Evolutionary conservation across 257 asterid species (phyloP), one percentile per base, ranked within the genome.

Genomic region (Striga asiatica): DNA sequence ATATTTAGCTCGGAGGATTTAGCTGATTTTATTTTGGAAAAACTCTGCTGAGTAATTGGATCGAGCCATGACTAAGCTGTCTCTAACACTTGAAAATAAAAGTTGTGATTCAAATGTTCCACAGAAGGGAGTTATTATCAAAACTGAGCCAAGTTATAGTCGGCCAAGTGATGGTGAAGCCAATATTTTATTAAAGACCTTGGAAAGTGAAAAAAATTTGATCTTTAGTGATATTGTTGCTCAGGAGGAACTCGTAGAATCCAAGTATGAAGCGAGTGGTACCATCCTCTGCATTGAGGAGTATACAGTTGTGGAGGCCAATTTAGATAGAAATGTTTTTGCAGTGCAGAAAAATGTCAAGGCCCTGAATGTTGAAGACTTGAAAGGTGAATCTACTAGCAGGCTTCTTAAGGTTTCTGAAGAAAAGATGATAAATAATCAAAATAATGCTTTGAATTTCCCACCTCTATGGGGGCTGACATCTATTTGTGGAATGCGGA

Each of bases 401-500:
- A n/a, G 76, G 11, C 32, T 55, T 61, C 35, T 68, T 41, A 77
- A 70, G 71, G 76, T 48, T 27, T 61, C 76, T 14, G 57, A 73
- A 50, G 73, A 68, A 55, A 58, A 54, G 45, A 75, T 69, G 63
- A 58, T 51, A 50, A 71, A 46, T 35, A 65, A 71, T 66, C 71
- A 45, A 34, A 47, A 28, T 1, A 12, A 56, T 32, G 53, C 67
- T 45, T 47, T 60, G 29, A 58, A 71, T 61, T 46, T 60, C 31
- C 58, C 72, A 3, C 75, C 89, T 16, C 76, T 76, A 13, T 85
- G 93, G 95, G 95, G 95, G 16, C 34, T 71, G 61, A 65, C 73
- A 16, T 80, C 87, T 7, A 32, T 80, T 38, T 48, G 81, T 20
- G 89, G 95, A 37, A 70, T 73, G 68, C 66, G 89, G 76, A 51